These are phyloP conservation scores for Rhodofomes roseus DNA, from an alignment of 1,284 basidiomycete species.

Conservation along the genomic window DNA sequence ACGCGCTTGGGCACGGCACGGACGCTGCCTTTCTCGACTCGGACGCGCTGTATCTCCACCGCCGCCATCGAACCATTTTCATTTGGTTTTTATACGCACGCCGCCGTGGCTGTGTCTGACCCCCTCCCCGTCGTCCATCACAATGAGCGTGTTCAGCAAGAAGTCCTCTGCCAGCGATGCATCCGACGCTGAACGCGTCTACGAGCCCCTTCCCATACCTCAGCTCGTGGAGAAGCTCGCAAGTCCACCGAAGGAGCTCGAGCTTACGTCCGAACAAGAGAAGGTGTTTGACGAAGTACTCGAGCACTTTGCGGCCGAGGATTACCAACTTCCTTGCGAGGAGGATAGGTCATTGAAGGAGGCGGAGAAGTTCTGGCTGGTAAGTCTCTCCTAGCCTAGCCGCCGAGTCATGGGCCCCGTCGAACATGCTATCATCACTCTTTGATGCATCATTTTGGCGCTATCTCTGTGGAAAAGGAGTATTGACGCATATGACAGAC, in stretches of 20 bases:
- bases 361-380: constrained; percentile 74
- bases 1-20: constrained; percentile 7
- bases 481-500: constrained; percentile 33
- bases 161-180: neutral
- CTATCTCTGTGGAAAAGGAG: neutral
- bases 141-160: neutral
- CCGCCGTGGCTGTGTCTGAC: neutral
- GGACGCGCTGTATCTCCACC: neutral
- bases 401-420: neutral
- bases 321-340: constrained; percentile 50
- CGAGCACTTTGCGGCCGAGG: constrained; percentile 49
- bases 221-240: constrained; percentile 14
- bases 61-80: neutral
- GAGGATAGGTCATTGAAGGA: constrained; percentile 51
- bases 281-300: constrained; percentile 53
- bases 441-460: neutral
- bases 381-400: constrained; percentile 26
- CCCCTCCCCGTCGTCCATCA: neutral
- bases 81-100: neutral
- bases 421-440: neutral
- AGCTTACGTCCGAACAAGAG: constrained; percentile 44
- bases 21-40: neutral
- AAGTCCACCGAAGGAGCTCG: constrained; percentile 12
- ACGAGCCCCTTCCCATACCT: constrained; percentile 15
- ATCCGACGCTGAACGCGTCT: constrained; percentile 10